phyloP scores from a whole-genome alignment of 2,329 filamentous ascomycete genomes.

The Elsinoe arachidis region DNA sequence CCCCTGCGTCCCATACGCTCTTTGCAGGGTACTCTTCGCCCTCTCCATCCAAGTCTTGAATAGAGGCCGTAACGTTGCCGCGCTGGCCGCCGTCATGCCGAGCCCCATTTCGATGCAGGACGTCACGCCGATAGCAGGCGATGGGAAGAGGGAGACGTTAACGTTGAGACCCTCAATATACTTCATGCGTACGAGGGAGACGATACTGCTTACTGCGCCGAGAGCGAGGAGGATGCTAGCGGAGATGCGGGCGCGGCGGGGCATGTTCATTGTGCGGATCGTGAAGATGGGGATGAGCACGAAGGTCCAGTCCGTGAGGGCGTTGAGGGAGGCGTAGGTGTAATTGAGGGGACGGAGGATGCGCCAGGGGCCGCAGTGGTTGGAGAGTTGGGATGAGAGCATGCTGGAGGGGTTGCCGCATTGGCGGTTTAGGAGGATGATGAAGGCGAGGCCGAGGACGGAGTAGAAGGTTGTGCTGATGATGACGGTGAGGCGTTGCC shows the following conservation, averaged over 20 bases:
- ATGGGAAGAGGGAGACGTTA: constrained; percentile 19
- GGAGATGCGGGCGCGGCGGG: constrained; percentile 32
- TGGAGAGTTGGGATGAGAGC: constrained; percentile 16
- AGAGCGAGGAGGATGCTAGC: constrained; percentile 34
- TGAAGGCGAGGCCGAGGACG: constrained; percentile 24
- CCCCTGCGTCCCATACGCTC: neutral
- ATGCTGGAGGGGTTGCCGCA: constrained; percentile 24
- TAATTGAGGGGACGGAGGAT: constrained; percentile 19
- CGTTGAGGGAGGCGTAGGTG: constrained; percentile 27
- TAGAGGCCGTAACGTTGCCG: constrained; percentile 28
- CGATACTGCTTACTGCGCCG: constrained; percentile 23
- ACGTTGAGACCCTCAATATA: constrained; percentile 18
- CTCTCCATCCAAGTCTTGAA: constrained; percentile 19
- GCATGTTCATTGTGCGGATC: constrained; percentile 34
- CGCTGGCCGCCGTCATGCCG: constrained; percentile 26
- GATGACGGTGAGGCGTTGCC: constrained; percentile 29
- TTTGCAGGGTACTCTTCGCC: neutral
- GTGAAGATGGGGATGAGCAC: constrained; percentile 33
- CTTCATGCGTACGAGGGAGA: constrained; percentile 20
- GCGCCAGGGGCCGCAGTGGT: constrained; percentile 18
- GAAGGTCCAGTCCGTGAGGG: constrained; percentile 29
- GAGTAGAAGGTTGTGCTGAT: constrained; percentile 22
- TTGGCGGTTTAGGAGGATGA: constrained; percentile 25
- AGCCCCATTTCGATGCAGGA: constrained; percentile 27
- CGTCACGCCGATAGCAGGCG: constrained; percentile 22